phyloP scores from a whole-genome alignment of 2,329 filamentous ascomycete species.

The Acephala macrosclerotiorum region DNA sequence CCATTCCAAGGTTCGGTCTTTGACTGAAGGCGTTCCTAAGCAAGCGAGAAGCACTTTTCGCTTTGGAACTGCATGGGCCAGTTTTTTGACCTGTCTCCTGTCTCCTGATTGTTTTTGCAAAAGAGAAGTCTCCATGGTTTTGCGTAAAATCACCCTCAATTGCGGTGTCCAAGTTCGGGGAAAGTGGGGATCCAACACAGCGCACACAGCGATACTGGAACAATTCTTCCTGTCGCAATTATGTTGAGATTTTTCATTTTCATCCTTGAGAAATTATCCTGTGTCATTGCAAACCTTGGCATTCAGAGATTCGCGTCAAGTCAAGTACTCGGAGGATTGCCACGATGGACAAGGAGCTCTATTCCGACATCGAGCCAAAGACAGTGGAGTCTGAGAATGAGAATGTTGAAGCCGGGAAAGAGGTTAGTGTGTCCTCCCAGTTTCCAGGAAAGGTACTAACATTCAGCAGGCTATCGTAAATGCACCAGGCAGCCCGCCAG shows the following conservation, averaged over 20 bases:
- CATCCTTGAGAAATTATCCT: background rate
- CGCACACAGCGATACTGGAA: background rate
- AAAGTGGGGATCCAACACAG: background rate
- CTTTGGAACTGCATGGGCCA: no score
- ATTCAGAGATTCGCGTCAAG: background rate
- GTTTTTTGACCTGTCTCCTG: no score
- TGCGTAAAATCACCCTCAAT: background rate
- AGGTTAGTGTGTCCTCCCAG: background rate
- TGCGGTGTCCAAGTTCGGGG: background rate
- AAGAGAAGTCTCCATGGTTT: background rate
- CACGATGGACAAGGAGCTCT: background rate
- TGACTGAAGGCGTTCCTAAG: no score
- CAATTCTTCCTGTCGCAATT: background rate
- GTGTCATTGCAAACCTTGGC: background rate
- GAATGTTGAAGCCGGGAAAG: background rate
- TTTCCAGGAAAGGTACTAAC: background rate
- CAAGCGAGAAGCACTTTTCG: no score
- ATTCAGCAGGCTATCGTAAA: background rate
- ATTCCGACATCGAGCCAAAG: background rate
- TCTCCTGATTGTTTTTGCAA: no score
- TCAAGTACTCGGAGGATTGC: background rate
- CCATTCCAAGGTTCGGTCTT: no score
- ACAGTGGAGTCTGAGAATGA: background rate
- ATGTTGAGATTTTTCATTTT: no score
- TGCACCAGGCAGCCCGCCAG: background rate